phyloP scores from a whole-genome alignment of 2,329 filamentous ascomycete species.

The Beauveria sp. region DNA sequence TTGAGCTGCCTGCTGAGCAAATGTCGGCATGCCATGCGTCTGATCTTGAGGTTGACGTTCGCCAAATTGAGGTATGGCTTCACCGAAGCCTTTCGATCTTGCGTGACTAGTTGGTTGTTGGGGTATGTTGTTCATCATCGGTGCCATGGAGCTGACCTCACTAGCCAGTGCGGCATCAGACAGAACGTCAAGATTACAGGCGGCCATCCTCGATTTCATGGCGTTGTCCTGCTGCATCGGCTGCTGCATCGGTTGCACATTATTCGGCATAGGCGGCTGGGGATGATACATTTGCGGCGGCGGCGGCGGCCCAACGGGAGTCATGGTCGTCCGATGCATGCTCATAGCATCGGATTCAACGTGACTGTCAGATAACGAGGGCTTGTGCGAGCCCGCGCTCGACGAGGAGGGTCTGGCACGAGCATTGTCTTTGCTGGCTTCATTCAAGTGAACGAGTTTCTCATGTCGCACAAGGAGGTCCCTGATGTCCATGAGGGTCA shows the following conservation, averaged over 20 bases:
- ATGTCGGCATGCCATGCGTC: slow-evolving; percentile 32
- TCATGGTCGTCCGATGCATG: slow-evolving; percentile 28
- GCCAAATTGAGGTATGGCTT: slow-evolving; percentile 36
- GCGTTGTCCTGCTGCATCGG: slow-evolving; percentile 37
- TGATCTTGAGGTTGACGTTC: slow-evolving; percentile 42
- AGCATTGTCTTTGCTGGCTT: slow-evolving; percentile 46
- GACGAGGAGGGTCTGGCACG: slow-evolving; percentile 46
- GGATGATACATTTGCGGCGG: slow-evolving; percentile 21
- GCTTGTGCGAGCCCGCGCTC: slow-evolving; percentile 33
- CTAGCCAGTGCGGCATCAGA: slow-evolving; percentile 54
- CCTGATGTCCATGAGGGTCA: slow-evolving; percentile 55
- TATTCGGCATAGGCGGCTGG: slow-evolving; percentile 11
- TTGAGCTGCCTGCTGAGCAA: slow-evolving; percentile 22
- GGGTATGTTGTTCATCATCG: slow-evolving; percentile 38
- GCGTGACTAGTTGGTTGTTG: slow-evolving; percentile 33
- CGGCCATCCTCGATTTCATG: slow-evolving; percentile 35
- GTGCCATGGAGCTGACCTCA: slow-evolving; percentile 44
- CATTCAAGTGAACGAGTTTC: slow-evolving; percentile 57
- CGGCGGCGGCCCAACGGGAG: slow-evolving; percentile 18
- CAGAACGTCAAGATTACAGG: slow-evolving; percentile 50
- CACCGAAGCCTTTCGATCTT: slow-evolving; percentile 42
- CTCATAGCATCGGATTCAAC: slow-evolving; percentile 39
- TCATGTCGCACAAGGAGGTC: slow-evolving; percentile 57
- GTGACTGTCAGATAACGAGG: slow-evolving; percentile 40
- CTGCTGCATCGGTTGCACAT: slow-evolving; percentile 28